A percentile compares a stretch with the other conserved stretches of the same genome.
phyloP scores from a whole-genome alignment of 2,329 filamentous ascomycete species.

The Aspergillus persii region DNA sequence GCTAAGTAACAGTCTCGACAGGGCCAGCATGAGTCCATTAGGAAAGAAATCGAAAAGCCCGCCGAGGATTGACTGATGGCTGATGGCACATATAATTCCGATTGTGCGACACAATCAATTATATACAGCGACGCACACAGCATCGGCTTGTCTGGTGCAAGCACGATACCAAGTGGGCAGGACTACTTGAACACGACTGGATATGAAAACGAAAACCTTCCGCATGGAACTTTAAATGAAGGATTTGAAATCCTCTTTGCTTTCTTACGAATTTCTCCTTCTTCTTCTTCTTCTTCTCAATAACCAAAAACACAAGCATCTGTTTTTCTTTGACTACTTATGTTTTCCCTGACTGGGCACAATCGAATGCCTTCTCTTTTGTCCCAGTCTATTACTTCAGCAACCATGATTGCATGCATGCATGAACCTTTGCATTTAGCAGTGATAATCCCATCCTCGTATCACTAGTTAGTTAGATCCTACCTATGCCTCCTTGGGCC shows the following conservation, averaged over 20 bases:
- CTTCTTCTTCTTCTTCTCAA: not conserved
- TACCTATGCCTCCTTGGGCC: not conserved
- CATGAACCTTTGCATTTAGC: not conserved
- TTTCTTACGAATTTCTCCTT: not conserved
- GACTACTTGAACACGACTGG: not conserved
- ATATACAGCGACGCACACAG: not conserved
- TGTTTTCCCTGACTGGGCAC: too few relatives aligned
- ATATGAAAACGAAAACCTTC: not conserved
- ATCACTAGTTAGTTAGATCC: not conserved
- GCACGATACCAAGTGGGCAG: not conserved
- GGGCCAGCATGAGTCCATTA: constrained; percentile 22
- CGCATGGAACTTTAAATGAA: not conserved
- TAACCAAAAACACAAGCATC: not conserved
- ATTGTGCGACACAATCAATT: not conserved
- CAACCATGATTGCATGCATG: not conserved
- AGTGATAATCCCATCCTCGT: not conserved
- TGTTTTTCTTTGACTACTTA: not conserved
- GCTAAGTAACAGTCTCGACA: constrained; percentile 1
- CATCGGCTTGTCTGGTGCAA: not conserved
- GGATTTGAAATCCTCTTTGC: not conserved
- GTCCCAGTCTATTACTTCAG: not conserved
- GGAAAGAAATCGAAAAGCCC: constrained; percentile 25
- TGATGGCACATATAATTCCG: not conserved
- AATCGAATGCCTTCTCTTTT: too few relatives aligned
- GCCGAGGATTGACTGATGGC: constrained; percentile 20